Percentiles rank a stretch among this genome's conserved stretches.
These are phyloP conservation scores for Ceratobasidium theobromae DNA, from an alignment of 1,284 basidiomycete species.

Conservation along the genomic window DNA sequence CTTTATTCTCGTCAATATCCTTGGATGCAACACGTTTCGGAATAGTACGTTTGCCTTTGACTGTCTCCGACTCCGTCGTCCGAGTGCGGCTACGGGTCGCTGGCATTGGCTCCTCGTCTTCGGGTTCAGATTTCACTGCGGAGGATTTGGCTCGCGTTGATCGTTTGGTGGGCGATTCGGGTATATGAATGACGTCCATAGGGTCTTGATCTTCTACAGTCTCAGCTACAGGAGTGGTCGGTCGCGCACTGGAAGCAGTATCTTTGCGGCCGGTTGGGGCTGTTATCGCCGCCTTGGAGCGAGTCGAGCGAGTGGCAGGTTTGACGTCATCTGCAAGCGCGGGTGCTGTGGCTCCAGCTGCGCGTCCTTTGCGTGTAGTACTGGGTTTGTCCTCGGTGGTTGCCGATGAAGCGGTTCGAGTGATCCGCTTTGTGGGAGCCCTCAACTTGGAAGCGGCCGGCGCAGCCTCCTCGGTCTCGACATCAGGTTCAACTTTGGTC, in stretches of 20 bases:
- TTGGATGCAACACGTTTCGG: slow-evolving; percentile 20
- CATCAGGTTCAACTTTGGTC: not conserved
- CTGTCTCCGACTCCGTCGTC: slow-evolving; percentile 24
- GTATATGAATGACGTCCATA: slow-evolving; percentile 19
- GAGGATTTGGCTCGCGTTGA: slow-evolving; percentile 10
- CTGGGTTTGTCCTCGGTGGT: not conserved
- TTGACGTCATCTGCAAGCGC: not conserved
- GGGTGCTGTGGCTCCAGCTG: not conserved
- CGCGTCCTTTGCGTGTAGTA: not conserved
- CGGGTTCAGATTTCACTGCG: slow-evolving; percentile 7
- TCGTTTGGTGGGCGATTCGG: slow-evolving; percentile 28
- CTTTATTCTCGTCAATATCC: slow-evolving; percentile 25
- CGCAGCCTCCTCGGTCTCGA: not conserved
- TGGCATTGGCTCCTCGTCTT: slow-evolving; percentile 11
- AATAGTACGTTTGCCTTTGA: slow-evolving; percentile 15
- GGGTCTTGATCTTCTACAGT: slow-evolving; percentile 14
- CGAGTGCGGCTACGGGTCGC: slow-evolving; percentile 16
- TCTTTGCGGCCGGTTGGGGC: slow-evolving; percentile 5
- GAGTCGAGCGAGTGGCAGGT: slow-evolving; percentile 7
- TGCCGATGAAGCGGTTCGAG: slow-evolving; percentile 13
- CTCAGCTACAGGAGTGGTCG: slow-evolving; percentile 3
- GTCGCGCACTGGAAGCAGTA: not conserved
- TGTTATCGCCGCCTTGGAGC: slow-evolving; percentile 1
- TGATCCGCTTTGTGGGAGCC: slow-evolving; percentile 13
- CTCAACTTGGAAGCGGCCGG: slow-evolving; percentile 11